Evolutionary conservation across 1,139 yeast species (phyloP).

Genomic region (Candida glucosophila): DNA sequence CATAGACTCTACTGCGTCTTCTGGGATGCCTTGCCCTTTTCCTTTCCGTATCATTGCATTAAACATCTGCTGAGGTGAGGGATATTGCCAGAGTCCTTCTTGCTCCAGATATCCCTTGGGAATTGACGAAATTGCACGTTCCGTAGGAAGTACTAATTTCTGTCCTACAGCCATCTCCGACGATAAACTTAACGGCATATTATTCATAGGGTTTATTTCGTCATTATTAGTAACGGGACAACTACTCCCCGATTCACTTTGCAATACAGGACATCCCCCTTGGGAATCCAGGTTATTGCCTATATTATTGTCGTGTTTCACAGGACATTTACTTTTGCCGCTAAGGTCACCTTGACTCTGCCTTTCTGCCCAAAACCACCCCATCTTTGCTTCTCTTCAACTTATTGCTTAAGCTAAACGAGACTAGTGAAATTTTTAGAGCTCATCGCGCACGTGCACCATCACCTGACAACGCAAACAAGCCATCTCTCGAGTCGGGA

Average conservation of each 20-base stretch:
- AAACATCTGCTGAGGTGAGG: slow-evolving; percentile 98
- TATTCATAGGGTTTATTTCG: slow-evolving; percentile 68
- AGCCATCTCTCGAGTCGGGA: too few relatives aligned
- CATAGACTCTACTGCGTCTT: slow-evolving; percentile 95
- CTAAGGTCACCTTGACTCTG: slow-evolving; percentile 1
- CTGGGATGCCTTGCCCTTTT: slow-evolving; percentile 77
- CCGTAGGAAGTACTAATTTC: slow-evolving; percentile 65
- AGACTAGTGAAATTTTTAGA: too few relatives aligned
- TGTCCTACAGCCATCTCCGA: slow-evolving; percentile 75
- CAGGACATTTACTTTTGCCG: slow-evolving; percentile 8
- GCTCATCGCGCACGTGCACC: too few relatives aligned
- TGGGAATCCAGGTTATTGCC: too few relatives aligned
- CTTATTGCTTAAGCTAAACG: too few relatives aligned
- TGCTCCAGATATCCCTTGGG: slow-evolving; percentile 69
- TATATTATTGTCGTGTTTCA: slow-evolving; percentile 6
- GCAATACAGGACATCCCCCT: slow-evolving; percentile 3
- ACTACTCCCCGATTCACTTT: slow-evolving; percentile 1
- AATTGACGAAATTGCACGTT: slow-evolving; percentile 74
- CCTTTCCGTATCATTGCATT: slow-evolving; percentile 96
- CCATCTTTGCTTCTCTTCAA: slow-evolving; percentile 41
- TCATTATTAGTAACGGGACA: slow-evolving; percentile 7
- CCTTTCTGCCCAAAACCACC: slow-evolving; percentile 73
- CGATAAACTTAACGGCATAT: slow-evolving; percentile 75
- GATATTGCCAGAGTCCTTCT: slow-evolving; percentile 92
- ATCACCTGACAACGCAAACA: too few relatives aligned